A percentile compares a stretch with the other conserved stretches of the same genome.
phyloP scores from a whole-genome alignment of 257 asterid genomes.

The Solanum megistacrolobum region DNA sequence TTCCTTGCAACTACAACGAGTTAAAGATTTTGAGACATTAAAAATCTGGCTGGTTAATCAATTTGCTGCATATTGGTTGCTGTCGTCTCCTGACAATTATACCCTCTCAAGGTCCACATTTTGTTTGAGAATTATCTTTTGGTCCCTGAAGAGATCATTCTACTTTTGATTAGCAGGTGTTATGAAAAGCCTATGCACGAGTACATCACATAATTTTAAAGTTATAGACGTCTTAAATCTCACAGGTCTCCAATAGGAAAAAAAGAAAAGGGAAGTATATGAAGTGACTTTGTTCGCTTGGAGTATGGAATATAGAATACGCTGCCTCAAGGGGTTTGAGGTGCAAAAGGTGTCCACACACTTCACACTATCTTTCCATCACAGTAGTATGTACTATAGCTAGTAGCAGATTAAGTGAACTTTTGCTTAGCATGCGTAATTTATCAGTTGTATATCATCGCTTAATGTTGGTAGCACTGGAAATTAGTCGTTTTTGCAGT shows the following conservation, averaged over 20 bases:
- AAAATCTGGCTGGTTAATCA: neutral
- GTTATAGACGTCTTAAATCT: neutral
- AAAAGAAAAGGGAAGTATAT: neutral
- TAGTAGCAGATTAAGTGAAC: neutral
- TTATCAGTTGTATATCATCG: neutral
- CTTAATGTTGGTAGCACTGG: neutral
- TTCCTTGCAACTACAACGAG: neutral
- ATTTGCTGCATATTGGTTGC: neutral
- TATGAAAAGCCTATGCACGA: neutral
- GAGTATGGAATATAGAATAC: neutral
- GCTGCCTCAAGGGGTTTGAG: neutral
- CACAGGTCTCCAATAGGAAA: neutral
- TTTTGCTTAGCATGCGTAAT: neutral
- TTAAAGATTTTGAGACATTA: neutral
- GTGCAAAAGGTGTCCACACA: neutral
- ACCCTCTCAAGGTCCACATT: neutral
- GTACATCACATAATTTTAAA: neutral
- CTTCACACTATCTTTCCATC: neutral
- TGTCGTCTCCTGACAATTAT: neutral
- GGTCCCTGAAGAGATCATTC: neutral
- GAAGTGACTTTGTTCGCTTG: neutral
- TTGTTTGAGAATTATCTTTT: neutral
- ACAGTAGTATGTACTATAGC: neutral
- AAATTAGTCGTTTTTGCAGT: neutral
- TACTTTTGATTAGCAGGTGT: neutral